These are phyloP conservation scores for Candida ulmi DNA, from an alignment of 805 yeast genomes.

Conservation along the genomic window DNA sequence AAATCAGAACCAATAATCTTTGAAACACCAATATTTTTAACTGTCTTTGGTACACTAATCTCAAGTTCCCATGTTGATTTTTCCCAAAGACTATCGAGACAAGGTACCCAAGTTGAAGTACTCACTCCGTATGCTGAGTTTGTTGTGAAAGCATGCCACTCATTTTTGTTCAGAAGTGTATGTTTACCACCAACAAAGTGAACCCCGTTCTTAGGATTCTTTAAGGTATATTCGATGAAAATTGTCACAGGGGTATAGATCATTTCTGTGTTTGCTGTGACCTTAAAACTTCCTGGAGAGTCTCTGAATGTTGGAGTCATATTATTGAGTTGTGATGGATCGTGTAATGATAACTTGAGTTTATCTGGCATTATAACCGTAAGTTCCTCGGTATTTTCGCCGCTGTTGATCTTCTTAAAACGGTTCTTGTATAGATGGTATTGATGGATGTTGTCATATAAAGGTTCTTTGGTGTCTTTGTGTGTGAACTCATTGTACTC, in stretches of 20 bases:
- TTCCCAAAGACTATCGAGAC: slow-evolving; percentile 84
- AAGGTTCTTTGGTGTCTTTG: slow-evolving; percentile 11
- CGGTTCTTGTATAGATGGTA: slow-evolving; percentile 54
- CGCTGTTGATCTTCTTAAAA: slow-evolving; percentile 48
- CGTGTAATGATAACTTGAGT: slow-evolving; percentile 56
- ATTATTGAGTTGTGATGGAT: slow-evolving; percentile 30
- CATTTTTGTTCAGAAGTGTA: slow-evolving; percentile 32
- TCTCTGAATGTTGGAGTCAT: slow-evolving; percentile 33
- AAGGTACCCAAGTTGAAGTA: slow-evolving; percentile 97
- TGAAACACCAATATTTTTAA: slow-evolving; percentile 55
- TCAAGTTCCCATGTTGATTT: slow-evolving; percentile 90
- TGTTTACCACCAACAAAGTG: slow-evolving; percentile 61
- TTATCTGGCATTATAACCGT: slow-evolving; percentile 58
- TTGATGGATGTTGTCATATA: slow-evolving; percentile 34
- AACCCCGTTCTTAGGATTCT: slow-evolving; percentile 69
- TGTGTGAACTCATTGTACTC: slow-evolving; percentile 30
- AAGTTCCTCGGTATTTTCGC: slow-evolving; percentile 57
- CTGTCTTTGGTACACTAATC: slow-evolving; percentile 75
- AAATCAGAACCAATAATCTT: slow-evolving; percentile 26
- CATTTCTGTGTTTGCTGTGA: slow-evolving; percentile 28
- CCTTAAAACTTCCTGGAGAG: slow-evolving; percentile 31
- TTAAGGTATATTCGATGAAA: slow-evolving; percentile 58
- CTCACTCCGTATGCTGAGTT: slow-evolving; percentile 74
- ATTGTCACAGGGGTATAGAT: slow-evolving; percentile 71
- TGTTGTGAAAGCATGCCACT: slow-evolving; percentile 84